phyloP scores from a whole-genome alignment of 176 grass and related monocot genomes.

The Triticum aestivum region IWGSC_CS_RefSeq_v2.1 NC_057802.1:527822846-527823345 shows the following conservation, averaged over 20 bases:
- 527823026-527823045: constrained; percentile 73
- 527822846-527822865: neutral
- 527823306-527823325: neutral
- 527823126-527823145: constrained; percentile 66
- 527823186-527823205: neutral
- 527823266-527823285: neutral
- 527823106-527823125: constrained; percentile 93
- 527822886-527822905: neutral
- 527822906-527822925: neutral
- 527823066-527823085: constrained; percentile 96
- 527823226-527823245: neutral
- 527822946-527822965: neutral
- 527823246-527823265: neutral
- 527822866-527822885: neutral
- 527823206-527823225: neutral
- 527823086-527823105: constrained; percentile 71
- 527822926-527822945: neutral
- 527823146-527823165: constrained; percentile 12
- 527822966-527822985: neutral
- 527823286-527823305: neutral
- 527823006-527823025: neutral
- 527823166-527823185: neutral
- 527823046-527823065: constrained; percentile 93
- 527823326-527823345: neutral
- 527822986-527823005: neutral